Percentiles rank a stretch among this genome's conserved stretches.
These are phyloP conservation scores for Nyctanthes arbortristis DNA, from an alignment of 257 asterid species.

Conservation along the genomic window DNA sequence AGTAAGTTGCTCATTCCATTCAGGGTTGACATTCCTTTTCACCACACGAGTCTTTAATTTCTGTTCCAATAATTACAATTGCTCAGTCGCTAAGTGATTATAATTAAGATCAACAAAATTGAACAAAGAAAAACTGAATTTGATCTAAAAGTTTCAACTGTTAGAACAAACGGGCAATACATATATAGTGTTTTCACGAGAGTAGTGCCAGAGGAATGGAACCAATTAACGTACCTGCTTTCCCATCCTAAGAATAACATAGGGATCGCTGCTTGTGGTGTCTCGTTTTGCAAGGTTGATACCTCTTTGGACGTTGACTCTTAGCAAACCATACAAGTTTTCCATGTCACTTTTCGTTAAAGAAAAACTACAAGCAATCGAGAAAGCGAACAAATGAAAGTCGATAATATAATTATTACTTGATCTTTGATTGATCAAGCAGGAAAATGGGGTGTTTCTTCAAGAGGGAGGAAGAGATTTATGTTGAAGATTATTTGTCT, in stretches of 20 bases:
- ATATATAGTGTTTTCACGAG: too few species aligned
- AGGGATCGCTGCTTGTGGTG: conserved; percentile 4
- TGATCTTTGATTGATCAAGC: not conserved
- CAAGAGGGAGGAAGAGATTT: not conserved
- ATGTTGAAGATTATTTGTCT: not conserved
- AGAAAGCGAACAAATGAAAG: not conserved
- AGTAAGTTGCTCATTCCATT: conserved; percentile 22
- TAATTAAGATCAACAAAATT: not conserved
- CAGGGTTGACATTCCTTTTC: conserved; percentile 18
- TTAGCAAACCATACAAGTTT: conserved; percentile 19
- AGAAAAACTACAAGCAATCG: not conserved
- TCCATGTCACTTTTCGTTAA: conserved; percentile 18
- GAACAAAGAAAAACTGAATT: too few species aligned
- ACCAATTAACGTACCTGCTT: not conserved
- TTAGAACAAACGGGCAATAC: too few species aligned
- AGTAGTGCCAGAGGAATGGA: too few species aligned
- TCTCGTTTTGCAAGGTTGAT: conserved; percentile 29
- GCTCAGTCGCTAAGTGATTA: too few species aligned
- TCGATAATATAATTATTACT: too few species aligned
- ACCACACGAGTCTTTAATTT: conserved; percentile 23
- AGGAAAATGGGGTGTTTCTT: too few species aligned
- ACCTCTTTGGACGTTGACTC: conserved; percentile 22
- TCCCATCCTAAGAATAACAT: not conserved
- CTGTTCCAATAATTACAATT: conserved; percentile 1
- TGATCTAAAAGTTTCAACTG: not conserved